Evolutionary conservation across 2,329 filamentous ascomycete genomes (phyloP).

Genomic region (Harringtonia lauricola): DNA sequence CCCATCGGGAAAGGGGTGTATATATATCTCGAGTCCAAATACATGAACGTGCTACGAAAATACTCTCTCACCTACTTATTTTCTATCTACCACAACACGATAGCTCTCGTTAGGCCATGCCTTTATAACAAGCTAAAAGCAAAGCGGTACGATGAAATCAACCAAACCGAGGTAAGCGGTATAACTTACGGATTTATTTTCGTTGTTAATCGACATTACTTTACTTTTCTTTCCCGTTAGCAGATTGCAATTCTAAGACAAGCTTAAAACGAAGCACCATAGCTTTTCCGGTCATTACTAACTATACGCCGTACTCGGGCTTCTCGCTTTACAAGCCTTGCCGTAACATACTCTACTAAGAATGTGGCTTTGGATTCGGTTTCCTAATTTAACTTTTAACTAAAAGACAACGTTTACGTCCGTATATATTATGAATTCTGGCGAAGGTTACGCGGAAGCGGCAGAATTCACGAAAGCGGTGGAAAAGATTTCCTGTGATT

Average conservation of each 20-base stretch:
- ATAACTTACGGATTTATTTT: background rate
- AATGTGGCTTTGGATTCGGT: background rate
- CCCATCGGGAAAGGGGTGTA: background rate
- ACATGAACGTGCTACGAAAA: background rate
- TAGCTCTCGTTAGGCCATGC: background rate
- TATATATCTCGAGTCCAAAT: background rate
- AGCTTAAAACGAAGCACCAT: background rate
- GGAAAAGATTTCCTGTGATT: too few relatives aligned
- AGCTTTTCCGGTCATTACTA: background rate
- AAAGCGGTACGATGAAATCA: background rate
- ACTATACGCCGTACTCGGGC: too few relatives aligned
- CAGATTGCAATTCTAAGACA: background rate
- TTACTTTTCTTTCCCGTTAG: background rate
- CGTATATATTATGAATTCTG: too few relatives aligned
- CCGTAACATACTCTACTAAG: background rate
- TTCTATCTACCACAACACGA: background rate
- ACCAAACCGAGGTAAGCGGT: background rate
- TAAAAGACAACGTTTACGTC: conserved; percentile 1
- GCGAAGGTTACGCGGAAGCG: too few relatives aligned
- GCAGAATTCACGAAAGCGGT: too few relatives aligned
- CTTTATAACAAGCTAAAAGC: background rate
- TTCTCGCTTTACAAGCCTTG: background rate
- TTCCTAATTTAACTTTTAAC: background rate
- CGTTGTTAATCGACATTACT: background rate
- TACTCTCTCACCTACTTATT: too few relatives aligned